Evolutionary conservation across 495 filamentous ascomycete genomes (phyloP).

Genomic region (Entonaema liquescens): DNA sequence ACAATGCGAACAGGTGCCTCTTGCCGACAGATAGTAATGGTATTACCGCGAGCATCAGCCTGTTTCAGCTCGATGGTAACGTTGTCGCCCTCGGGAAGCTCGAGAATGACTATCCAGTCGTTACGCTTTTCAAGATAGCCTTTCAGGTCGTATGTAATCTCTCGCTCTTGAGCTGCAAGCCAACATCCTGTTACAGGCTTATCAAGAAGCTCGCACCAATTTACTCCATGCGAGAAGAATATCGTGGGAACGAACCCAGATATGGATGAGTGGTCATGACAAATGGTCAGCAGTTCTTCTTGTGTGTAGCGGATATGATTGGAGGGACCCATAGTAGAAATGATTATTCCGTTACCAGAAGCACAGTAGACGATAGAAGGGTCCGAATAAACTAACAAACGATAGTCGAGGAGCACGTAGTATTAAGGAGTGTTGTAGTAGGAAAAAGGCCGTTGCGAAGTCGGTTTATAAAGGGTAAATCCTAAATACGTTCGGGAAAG

Average conservation of each 20-base stretch:
- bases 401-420: neutral
- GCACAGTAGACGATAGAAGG: neutral
- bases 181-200: slow-evolving; percentile 9
- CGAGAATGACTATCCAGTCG: slow-evolving; percentile 21
- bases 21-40: slow-evolving; percentile 15
- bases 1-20: neutral
- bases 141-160: neutral
- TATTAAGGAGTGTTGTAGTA: neutral
- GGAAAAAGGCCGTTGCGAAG: neutral
- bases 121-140: slow-evolving; percentile 9
- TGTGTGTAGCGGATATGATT: slow-evolving; percentile 9
- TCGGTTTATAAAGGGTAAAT: neutral
- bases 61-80: slow-evolving; percentile 19
- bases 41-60: slow-evolving; percentile 6
- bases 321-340: neutral
- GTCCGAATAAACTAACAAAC: neutral
- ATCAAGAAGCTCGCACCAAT: slow-evolving; percentile 6
- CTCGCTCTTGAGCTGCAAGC: slow-evolving; percentile 16
- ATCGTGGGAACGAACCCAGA: slow-evolving; percentile 3
- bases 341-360: neutral
- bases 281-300: neutral
- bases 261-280: neutral
- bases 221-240: slow-evolving; percentile 5
- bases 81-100: neutral
- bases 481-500: neutral